These are phyloP conservation scores for Clonostachys byssicola DNA, from an alignment of 2,329 filamentous ascomycete species.

Conservation along the genomic window DNA sequence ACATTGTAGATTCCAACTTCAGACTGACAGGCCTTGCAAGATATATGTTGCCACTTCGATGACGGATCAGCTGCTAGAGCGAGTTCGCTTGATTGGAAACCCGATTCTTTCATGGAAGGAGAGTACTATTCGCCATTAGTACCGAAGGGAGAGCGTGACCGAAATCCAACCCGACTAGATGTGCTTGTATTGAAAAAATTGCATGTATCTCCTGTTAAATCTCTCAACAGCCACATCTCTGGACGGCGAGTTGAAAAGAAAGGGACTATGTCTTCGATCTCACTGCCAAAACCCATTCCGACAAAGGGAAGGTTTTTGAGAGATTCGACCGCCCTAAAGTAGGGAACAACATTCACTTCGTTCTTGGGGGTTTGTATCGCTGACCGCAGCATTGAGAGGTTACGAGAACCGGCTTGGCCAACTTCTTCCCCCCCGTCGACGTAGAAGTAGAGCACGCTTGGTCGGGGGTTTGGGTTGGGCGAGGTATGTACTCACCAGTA, in stretches of 20 bases:
- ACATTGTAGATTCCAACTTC: conserved; percentile 44
- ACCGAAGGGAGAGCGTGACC: too few relatives aligned
- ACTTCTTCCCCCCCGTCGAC: conserved; percentile 52
- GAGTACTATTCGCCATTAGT: too few relatives aligned
- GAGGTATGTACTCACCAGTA: conserved; percentile 25
- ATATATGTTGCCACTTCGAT: conserved; percentile 29
- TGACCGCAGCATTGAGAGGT: conserved; percentile 51
- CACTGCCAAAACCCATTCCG: conserved; percentile 33
- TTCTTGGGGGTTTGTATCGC: conserved; percentile 69
- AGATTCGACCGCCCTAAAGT: conserved; percentile 11
- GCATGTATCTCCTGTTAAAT: conserved; percentile 46
- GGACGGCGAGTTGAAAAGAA: conserved; percentile 40
- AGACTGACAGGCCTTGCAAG: conserved; percentile 37
- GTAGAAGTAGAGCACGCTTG: neutral
- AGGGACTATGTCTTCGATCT: conserved; percentile 25
- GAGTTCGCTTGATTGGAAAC: too few relatives aligned
- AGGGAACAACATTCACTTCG: conserved; percentile 15
- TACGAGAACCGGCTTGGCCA: conserved; percentile 42
- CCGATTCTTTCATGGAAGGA: too few relatives aligned
- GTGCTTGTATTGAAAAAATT: neutral
- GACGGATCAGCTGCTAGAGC: neutral
- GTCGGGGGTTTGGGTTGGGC: conserved; percentile 3
- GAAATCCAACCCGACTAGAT: too few relatives aligned
- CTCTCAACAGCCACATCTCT: conserved; percentile 42
- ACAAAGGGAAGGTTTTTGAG: conserved; percentile 28